Conservation (phyloP, 1,284 basidiomycete species). For the Sparassis latifolia region DNA sequence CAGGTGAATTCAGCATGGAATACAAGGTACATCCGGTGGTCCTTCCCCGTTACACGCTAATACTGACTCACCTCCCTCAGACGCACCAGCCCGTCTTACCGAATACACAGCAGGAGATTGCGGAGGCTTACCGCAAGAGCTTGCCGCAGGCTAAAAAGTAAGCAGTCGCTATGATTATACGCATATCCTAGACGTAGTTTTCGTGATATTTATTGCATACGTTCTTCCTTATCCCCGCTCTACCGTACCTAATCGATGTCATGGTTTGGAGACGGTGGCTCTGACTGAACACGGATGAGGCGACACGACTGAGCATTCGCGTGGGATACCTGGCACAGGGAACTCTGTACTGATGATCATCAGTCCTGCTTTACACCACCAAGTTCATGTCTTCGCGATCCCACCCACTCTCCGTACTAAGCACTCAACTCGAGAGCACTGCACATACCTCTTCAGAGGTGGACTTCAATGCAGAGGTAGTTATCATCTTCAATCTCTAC, state of each 20-base stretch:
- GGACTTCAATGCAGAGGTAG: too few relatives aligned
- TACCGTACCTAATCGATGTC: not conserved
- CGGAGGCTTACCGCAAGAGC: conserved; percentile 46
- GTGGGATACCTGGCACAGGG: too few relatives aligned
- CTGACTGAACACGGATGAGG: too few relatives aligned
- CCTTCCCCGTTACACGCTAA: conserved; percentile 4
- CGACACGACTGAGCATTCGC: too few relatives aligned
- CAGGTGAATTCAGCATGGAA: conserved; percentile 91
- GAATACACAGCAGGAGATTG: conserved; percentile 80
- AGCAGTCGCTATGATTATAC: conserved; percentile 11
- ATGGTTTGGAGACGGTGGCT: not conserved
- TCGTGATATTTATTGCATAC: not conserved
- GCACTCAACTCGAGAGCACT: too few relatives aligned
- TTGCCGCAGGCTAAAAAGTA: conserved; percentile 52
- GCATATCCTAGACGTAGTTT: not conserved
- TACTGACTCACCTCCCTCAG: conserved; percentile 27
- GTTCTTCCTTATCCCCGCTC: not conserved
- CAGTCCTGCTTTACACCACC: too few relatives aligned
- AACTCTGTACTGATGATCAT: too few relatives aligned
- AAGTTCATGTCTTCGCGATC: too few relatives aligned
- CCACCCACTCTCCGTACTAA: too few relatives aligned
- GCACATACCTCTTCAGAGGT: too few relatives aligned
- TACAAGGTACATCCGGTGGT: conserved; percentile 60
- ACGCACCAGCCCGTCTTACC: conserved; percentile 85
- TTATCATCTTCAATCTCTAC: too few relatives aligned